Conservation (phyloP, 208 protist species). For the Wallacemonas sp. region DNA sequence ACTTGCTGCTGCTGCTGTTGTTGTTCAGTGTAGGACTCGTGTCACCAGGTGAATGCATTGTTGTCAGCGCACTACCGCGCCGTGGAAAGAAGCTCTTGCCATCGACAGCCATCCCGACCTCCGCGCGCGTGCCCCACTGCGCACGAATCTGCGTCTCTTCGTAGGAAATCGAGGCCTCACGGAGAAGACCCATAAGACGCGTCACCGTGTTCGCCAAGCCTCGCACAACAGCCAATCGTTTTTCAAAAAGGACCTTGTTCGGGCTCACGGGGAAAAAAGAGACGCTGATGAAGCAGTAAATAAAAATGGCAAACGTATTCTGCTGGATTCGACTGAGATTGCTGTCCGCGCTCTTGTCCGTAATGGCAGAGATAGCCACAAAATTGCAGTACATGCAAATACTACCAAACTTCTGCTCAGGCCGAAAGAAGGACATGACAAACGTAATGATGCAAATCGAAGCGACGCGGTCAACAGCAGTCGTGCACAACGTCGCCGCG, state of each 20-base stretch:
- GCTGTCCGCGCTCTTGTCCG: conserved; percentile 30
- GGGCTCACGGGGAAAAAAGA: conserved; percentile 69
- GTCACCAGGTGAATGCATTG: conserved; percentile 3
- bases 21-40: not conserved
- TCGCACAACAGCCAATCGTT: conserved; percentile 48
- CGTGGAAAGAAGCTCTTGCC: conserved; percentile 11
- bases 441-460: conserved; percentile 70
- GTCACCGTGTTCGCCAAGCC: conserved; percentile 38
- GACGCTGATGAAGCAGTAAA: conserved; percentile 79
- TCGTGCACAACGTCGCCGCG: conserved; percentile 51
- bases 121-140: not conserved
- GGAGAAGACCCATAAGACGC: conserved; percentile 48
- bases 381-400: conserved; percentile 81
- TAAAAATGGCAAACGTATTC: conserved; percentile 80
- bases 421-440: conserved; percentile 71
- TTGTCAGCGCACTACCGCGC: not conserved
- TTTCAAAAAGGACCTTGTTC: conserved; percentile 48
- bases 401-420: conserved; percentile 43
- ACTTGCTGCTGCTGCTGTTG: conserved; percentile 17
- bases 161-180: conserved; percentile 45
- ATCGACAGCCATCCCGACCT: not conserved
- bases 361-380: conserved; percentile 54
- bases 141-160: conserved; percentile 12
- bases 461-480: conserved; percentile 38
- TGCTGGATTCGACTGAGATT: conserved; percentile 81